Evolutionary conservation across 1,284 basidiomycete species (phyloP), one percentile per base, ranked within the genome.

Genomic region (Leccinum pachyderme): DNA sequence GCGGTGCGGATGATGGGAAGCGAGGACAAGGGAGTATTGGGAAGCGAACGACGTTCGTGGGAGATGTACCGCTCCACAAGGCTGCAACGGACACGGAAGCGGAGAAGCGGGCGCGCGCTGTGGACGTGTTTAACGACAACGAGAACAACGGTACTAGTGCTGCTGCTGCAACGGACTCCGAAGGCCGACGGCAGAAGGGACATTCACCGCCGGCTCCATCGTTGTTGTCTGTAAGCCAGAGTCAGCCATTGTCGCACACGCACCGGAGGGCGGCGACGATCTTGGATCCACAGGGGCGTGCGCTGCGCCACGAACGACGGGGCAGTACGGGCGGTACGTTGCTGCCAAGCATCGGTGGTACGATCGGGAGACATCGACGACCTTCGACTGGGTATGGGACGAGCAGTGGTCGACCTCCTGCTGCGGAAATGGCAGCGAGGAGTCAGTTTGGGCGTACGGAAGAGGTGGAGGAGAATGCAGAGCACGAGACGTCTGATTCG

Each of bases 201-300:
- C 35, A 37, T 39, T 39, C 37, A 6, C 37, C 73, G 4, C 67
- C 75, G n/a, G 68, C 75, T 29, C 73, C 74, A 15, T 63, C 65
- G n/a, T 64, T 62, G 18, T 62, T 79, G 29, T 59, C 74, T 8
- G 70, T 74, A 43, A 84, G 81, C 57, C 73, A 81, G 58, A 82
- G 82, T 57, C 83, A 85, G 65, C 82, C 84, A 0, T 62, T 82
- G 49, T 79, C 78, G 8, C 77, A 71, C 52, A 66, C 77, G 4
- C 85, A 88, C 72, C 78, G 87, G 46, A 78, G 89, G 25, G 83
- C 86, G 6, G 83, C 87, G 55, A 89, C 93, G 8, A 79, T 91
- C 32, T 68, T 90, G 15, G 91, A 93, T 64, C 78, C 87, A 0
- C 77, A 79, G 31, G 79, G 81, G 8, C 75, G 81, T 15, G 70